Base-by-base conservation (phyloP, 352 stramenopile genomes). In the Phytophthora pinifolia region DNA sequence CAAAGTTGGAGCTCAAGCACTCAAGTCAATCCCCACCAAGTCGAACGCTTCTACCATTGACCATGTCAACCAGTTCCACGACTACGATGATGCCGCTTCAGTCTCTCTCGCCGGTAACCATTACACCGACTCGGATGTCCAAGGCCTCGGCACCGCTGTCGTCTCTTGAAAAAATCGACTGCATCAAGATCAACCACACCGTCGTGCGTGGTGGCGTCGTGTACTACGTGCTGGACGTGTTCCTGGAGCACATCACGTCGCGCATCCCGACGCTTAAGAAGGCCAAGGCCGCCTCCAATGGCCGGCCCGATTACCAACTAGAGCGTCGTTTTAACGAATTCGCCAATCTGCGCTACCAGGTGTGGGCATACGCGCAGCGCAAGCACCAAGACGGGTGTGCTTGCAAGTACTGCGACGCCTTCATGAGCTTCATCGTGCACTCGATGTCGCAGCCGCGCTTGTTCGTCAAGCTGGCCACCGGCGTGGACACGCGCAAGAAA, bases 181-280 rank as follows among this genome's bases (percentile, higher is more conserved):
- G 58, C 37, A 32, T 86, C 46, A 67, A 82, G 54, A 78, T 86
- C 49, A 70, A 71, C 34, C 45, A 31, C 20, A 72, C 53, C 17
- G 55, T 38, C n/a, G 46, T 71, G 42, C 72, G 76, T 29, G 55
- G 64, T 9, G 68, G 73, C 14, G 72, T 86, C 35, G 56, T 63
- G 0, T 83, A 72, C 54, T 85, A 85, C 50, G 52, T 75, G 8
- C 37, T 86, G 7, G 70, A 89, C 31, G 66, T 89, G 13, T 89
- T 70, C 63, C 56, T 88, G 4, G 50, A 88, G 58, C 71, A 75
- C 47, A 60, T 58, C 31, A 71, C 76, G 51, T 83, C 60, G n/a
- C 76, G 76, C 37, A 84, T 89, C 45, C 79, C 74, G 36, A 81
- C 71, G 14, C 76, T 78, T 59, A 74, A 80, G 65, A 66, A 45